These are phyloP conservation scores for Sicyos edulis DNA, from an alignment of 306 rosid genomes.

Conservation along the genomic window DNA sequence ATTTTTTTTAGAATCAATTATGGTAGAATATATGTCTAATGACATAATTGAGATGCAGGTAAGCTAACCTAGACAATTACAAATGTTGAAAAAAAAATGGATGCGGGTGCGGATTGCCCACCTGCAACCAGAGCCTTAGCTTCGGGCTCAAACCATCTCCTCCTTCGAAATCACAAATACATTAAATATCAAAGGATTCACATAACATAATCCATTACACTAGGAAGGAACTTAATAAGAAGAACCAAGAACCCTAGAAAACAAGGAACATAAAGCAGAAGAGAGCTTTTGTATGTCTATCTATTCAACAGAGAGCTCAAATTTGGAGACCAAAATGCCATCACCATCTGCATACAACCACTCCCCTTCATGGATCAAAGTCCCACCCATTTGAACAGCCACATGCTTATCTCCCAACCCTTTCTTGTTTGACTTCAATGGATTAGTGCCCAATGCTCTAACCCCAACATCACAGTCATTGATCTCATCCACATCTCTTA, in stretches of 20 bases:
- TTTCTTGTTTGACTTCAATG: constrained; percentile 47
- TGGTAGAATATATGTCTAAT: too few relatives aligned
- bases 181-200: not conserved
- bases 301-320: constrained; percentile 25
- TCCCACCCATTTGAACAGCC: constrained; percentile 49
- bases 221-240: not conserved
- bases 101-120: too few relatives aligned
- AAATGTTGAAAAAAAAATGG: too few relatives aligned
- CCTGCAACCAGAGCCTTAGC: too few relatives aligned
- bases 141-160: not conserved
- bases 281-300: not conserved
- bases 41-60: too few relatives aligned
- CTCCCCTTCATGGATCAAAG: constrained; percentile 59
- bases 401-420: constrained; percentile 51
- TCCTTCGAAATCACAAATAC: not conserved
- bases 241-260: not conserved
- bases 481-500: constrained; percentile 85
- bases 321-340: constrained; percentile 35
- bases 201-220: not conserved
- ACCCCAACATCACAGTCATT: constrained; percentile 62
- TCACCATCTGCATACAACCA: constrained; percentile 80
- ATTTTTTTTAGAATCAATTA: too few relatives aligned
- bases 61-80: too few relatives aligned
- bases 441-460: constrained; percentile 67
- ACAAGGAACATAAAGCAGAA: not conserved